Conservation (phyloP, 805 yeast species). For the Candida montana region DNA sequence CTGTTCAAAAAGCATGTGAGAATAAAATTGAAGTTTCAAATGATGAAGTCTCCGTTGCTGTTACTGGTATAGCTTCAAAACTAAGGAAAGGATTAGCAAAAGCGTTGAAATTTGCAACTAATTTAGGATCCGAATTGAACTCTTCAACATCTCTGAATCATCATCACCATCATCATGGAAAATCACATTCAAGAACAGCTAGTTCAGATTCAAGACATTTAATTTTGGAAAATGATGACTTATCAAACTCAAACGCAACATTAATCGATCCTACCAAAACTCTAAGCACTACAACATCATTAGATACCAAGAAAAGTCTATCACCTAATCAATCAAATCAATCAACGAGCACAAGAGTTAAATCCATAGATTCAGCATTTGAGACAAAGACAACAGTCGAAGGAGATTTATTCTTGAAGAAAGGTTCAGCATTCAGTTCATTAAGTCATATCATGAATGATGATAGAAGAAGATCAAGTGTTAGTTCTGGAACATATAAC, state of each 20-base stretch:
- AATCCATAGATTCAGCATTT: conserved; percentile 20
- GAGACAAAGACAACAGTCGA: conserved; percentile 25
- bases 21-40: conserved; percentile 49
- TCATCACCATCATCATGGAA: not conserved
- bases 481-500: conserved; percentile 2
- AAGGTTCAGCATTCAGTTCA: conserved; percentile 14
- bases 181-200: conserved; percentile 7
- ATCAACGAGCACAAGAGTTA: conserved; percentile 13
- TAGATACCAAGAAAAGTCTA: not conserved
- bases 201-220: conserved; percentile 6
- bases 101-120: conserved; percentile 23
- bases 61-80: conserved; percentile 72
- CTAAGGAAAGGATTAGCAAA: conserved; percentile 33
- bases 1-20: conserved; percentile 25
- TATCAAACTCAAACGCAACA: not conserved
- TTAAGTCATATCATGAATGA: conserved; percentile 22
- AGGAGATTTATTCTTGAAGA: conserved; percentile 27
- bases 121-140: conserved; percentile 4
- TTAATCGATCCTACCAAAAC: not conserved
- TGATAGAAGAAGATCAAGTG: conserved; percentile 19
- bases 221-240: not conserved
- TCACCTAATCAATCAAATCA: not conserved
- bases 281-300: not conserved
- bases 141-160: not conserved
- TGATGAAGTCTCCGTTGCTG: conserved; percentile 72